These are phyloP conservation scores for Glycyrrhiza uralensis DNA, from an alignment of 306 rosid species.

Conservation along the genomic window DNA sequence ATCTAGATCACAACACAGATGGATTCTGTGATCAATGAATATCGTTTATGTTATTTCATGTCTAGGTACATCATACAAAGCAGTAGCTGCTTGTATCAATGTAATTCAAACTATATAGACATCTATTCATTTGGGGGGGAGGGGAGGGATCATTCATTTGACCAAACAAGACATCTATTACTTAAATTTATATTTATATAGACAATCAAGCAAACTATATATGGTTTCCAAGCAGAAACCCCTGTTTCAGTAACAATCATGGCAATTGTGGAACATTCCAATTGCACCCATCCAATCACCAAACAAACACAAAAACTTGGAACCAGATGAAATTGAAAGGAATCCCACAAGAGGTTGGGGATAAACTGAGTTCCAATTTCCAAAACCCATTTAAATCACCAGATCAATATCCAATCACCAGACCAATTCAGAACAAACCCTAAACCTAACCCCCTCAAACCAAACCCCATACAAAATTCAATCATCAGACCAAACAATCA, in stretches of 20 bases:
- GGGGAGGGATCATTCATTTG: neutral
- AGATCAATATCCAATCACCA: constrained; percentile 34
- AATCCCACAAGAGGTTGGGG: neutral
- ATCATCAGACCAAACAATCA: neutral
- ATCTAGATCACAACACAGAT: neutral
- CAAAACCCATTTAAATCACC: constrained; percentile 12
- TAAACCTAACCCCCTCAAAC: constrained; percentile 33
- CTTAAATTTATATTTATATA: neutral
- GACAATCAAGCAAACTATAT: neutral
- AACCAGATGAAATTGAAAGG: neutral
- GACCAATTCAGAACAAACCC: constrained; percentile 30
- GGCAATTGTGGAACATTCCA: neutral
- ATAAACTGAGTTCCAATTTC: neutral
- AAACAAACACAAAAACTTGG: neutral
- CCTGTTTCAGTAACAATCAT: neutral
- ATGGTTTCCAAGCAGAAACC: neutral
- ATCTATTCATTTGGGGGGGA: no score
- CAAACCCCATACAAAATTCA: constrained; percentile 2
- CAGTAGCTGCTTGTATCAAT: neutral
- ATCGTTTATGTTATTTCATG: neutral
- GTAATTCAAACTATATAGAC: no score
- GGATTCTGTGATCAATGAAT: neutral
- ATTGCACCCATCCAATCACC: neutral
- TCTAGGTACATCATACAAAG: neutral
- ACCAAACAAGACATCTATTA: neutral